Base-by-base conservation (phyloP, 768 basidiomycete species). In the Cystobasidiopsis lactophilus region DNA sequence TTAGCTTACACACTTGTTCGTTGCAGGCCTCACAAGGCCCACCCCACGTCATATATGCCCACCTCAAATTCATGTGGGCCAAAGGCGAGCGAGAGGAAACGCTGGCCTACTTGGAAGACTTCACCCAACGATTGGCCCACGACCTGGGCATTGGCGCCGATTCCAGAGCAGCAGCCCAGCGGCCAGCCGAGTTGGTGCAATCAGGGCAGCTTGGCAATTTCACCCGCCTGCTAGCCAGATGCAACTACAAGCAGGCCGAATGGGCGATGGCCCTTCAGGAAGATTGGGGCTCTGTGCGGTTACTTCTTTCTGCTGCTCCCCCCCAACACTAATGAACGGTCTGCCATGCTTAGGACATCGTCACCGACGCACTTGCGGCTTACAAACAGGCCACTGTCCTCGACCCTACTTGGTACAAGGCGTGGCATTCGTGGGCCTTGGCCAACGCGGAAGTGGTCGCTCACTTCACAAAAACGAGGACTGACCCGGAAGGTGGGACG, bases 391-490 rank as follows among this genome's bases (percentile, higher is more conserved):
- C 93, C 0, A 96, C 93, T 2, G 79, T 81, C 60, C 84, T 84
- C 58, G 91, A 96, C 65, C 77, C 81, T 3, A 72, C 74, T n/a
- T 98, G 93, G 93, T 95, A 95, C 68, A 95, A 98, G 65, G 93
- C 91, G 18, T 96, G 89, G 89, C 93, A 98, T 63, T 86, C 85
- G 0, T 98, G 88, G 86, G 91, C 93, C 2, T 71, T 96, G 50
- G 81, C 88, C 2, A 95, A 96, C 66, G 89, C 93, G 58, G 86
- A 95, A 52, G 85, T 95, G 57, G 78, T 96, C 56, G 73, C 75
- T 26, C 75, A 80, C 60, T 70, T 91, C 61, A 86, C 91, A 64
- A 73, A 69, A 40, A 77, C 77, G 61, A 69, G 66, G 55, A 79
- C 50, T 18, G 61, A 65, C 27, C 55, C 82, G 51, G n/a, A n/a